A percentile compares a stretch with the other conserved stretches of the same genome.
phyloP scores from a whole-genome alignment of 2,329 filamentous ascomycete genomes.

The Phyllosticta ampelicida region DNA sequence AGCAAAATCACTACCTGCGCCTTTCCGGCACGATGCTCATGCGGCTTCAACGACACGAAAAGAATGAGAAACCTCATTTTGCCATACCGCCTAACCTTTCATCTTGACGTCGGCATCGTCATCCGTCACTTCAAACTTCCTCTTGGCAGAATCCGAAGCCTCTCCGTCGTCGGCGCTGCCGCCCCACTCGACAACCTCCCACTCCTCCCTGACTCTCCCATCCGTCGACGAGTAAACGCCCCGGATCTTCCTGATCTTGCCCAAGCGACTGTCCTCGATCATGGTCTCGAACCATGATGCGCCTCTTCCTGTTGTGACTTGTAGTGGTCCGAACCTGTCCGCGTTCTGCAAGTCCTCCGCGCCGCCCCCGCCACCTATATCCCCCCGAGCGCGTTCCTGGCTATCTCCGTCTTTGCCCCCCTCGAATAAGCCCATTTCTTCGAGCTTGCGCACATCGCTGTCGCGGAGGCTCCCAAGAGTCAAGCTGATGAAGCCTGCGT shows the following conservation, averaged over 20 bases:
- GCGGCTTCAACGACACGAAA: neutral
- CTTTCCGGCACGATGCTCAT: neutral
- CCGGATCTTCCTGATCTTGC: slow-evolving; percentile 52
- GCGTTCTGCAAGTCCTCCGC: slow-evolving; percentile 14
- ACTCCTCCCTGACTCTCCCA: slow-evolving; percentile 59
- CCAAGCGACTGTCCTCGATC: slow-evolving; percentile 64
- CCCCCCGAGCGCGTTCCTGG: slow-evolving; percentile 14
- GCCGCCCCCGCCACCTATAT: slow-evolving; percentile 10
- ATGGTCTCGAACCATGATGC: slow-evolving; percentile 81
- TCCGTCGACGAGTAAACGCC: slow-evolving; percentile 52
- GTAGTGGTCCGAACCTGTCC: slow-evolving; percentile 11
- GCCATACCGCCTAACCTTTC: neutral
- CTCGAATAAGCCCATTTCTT: slow-evolving; percentile 64
- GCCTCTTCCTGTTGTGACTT: slow-evolving; percentile 34
- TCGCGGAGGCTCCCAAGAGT: slow-evolving; percentile 66
- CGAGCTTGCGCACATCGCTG: slow-evolving; percentile 60
- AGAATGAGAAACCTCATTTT: neutral
- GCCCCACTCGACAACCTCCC: slow-evolving; percentile 67
- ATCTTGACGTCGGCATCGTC: neutral
- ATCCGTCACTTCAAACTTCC: slow-evolving; percentile 19
- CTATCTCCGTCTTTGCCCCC: slow-evolving; percentile 19
- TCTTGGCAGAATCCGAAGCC: slow-evolving; percentile 18
- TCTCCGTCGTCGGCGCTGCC: slow-evolving; percentile 27
- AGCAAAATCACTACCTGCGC: neutral
- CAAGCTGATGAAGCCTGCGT: slow-evolving; percentile 70